phyloP scores from a whole-genome alignment of 768 basidiomycete genomes.

The Obba rivulosa region DNA sequence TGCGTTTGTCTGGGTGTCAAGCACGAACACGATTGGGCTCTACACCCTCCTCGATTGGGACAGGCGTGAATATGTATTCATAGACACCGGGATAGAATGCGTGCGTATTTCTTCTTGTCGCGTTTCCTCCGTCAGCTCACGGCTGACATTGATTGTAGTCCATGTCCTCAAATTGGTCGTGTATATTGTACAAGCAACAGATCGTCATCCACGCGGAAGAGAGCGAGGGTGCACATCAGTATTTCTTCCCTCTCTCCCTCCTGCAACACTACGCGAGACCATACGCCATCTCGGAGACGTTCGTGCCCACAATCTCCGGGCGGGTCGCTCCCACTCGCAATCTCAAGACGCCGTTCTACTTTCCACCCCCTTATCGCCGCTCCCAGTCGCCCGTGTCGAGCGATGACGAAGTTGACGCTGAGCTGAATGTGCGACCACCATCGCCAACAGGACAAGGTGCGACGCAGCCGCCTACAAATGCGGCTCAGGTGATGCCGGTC shows the following conservation, averaged over 20 bases:
- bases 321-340: constrained; percentile 15
- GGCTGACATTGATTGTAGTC: constrained; percentile 33
- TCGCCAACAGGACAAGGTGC: neutral
- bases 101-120: constrained; percentile 37
- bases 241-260: constrained; percentile 54
- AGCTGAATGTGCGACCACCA: neutral
- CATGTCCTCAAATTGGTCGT: constrained; percentile 72
- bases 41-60: constrained; percentile 67
- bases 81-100: constrained; percentile 70
- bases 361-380: constrained; percentile 6
- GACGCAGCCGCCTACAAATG: neutral
- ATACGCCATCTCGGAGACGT: constrained; percentile 7
- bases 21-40: constrained; percentile 49
- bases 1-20: constrained; percentile 65
- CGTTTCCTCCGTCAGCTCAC: neutral
- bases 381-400: neutral
- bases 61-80: constrained; percentile 59
- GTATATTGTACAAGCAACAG: constrained; percentile 58
- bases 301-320: constrained; percentile 19
- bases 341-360: constrained; percentile 19
- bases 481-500: constrained; percentile 1
- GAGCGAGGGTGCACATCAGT: constrained; percentile 56
- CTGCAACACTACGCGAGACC: constrained; percentile 26
- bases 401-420: neutral
- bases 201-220: constrained; percentile 76